These are phyloP conservation scores for Tulasnella sp. DNA, from an alignment of 768 basidiomycete species.

Conservation along the genomic window DNA sequence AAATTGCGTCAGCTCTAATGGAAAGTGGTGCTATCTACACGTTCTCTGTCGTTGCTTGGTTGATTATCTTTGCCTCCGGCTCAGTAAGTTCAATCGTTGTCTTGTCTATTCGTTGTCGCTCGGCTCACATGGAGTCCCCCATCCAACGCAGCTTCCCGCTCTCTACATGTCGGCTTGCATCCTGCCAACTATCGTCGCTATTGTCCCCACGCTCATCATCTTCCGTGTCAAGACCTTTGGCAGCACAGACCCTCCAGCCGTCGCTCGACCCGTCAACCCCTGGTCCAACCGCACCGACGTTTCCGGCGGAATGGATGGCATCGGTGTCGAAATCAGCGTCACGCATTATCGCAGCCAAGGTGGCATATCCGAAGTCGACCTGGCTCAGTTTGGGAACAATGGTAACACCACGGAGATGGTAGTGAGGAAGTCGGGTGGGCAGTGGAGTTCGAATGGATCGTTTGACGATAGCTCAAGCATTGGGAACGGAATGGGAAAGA, in stretches of 20 bases:
- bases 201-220: constrained; percentile 23
- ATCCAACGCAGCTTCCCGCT: not conserved
- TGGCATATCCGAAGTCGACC: not conserved
- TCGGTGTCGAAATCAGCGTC: not conserved
- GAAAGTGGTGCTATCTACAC: constrained; percentile 22
- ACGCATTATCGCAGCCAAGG: constrained; percentile 8
- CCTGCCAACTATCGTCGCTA: constrained; percentile 22
- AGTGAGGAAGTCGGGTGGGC: not conserved
- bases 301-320: not conserved
- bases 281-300: not conserved
- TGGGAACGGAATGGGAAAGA: not conserved
- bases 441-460: not conserved
- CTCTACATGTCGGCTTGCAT: constrained; percentile 25
- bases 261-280: not conserved
- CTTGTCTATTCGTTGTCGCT: not conserved
- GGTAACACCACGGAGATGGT: not conserved
- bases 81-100: constrained; percentile 11
- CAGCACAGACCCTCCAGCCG: not conserved
- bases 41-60: constrained; percentile 19
- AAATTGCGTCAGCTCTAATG: constrained; percentile 20
- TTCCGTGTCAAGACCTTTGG: constrained; percentile 21
- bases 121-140: not conserved
- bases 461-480: not conserved
- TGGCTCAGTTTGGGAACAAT: not conserved
- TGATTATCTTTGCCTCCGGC: constrained; percentile 22